These are phyloP conservation scores for Paramecium primaurelia DNA, from an alignment of 73 alveolate genomes.

Conservation along the genomic window DNA sequence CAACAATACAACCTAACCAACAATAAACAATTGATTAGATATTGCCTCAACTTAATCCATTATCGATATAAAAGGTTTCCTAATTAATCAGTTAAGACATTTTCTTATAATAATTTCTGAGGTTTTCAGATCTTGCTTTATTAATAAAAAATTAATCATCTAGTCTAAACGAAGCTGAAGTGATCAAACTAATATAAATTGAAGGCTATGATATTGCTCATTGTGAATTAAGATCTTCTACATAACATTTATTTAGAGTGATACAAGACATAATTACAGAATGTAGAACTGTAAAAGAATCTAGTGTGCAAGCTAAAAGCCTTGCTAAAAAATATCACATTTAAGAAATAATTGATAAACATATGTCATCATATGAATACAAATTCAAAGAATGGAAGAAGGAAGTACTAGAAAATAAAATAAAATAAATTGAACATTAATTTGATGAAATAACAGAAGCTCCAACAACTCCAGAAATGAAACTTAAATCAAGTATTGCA, in stretches of 20 bases:
- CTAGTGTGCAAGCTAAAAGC: background rate
- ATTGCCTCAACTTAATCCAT: background rate
- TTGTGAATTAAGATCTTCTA: background rate
- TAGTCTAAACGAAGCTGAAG: background rate
- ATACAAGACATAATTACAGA: background rate
- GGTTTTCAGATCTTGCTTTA: background rate
- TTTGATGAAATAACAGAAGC: constrained; percentile 13
- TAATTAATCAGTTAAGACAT: background rate
- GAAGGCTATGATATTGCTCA: constrained; percentile 35
- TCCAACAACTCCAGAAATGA: constrained; percentile 23
- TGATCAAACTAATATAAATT: background rate
- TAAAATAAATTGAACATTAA: background rate
- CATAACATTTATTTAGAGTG: background rate
- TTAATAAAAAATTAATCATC: background rate
- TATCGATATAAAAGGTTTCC: background rate
- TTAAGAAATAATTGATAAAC: background rate
- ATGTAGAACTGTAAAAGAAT: background rate
- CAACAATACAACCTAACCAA: background rate
- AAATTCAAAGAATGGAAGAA: constrained; percentile 36
- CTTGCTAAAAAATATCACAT: background rate
- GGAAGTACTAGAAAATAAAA: background rate
- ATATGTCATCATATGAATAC: background rate
- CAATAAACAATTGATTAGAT: background rate
- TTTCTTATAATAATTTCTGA: constrained; percentile 14
- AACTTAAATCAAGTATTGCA: background rate